Base-by-base conservation (phyloP, 2,329 filamentous ascomycete genomes). In the Penicillium olsonii region DNA sequence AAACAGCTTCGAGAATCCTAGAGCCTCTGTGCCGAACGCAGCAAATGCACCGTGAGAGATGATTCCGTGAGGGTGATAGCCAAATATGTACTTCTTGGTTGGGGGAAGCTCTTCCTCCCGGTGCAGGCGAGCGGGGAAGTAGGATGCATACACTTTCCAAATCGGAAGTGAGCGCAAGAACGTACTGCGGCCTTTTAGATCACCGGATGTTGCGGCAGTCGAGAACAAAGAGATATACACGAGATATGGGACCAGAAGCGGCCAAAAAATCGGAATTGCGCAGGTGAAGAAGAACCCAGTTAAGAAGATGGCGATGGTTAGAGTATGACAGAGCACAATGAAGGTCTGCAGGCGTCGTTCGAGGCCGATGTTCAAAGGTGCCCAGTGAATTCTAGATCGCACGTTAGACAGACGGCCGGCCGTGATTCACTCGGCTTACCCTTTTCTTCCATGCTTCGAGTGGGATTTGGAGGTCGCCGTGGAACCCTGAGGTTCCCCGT, bases 21-120 rank as follows among this genome's bases (percentile, higher is more conserved):
- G 79, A 0, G 90, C 90, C 62, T 96, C 92, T 0, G 92, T 97
- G 4, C 81, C 88, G 65, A 97, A 97, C 5, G 92, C 88, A 5
- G 85, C 89, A 75, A 92, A 96, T 0, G 92, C 92, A n/a, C 92
- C 94, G 62, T 96, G 90, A 5, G 88, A 94, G 64, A 99, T 96
- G 70, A 99, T 97, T 19, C 94, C 92, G 67, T 99, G 94, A 0
- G 94, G 94, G 64, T 97, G 94, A 70, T 97, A 97, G 37, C 92
- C 92, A 63, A 99, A 91, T 55, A 99, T 91, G 74, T 97, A 99
- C 72, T 95, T 96, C 55, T 91, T 81, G 1, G 87, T 90, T 0
- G 90, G 82, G 18, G 88, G 82, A 6, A 99, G 82, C 48, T 87
- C 80, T 57, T 87, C 82, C 4, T 90, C 94, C 57, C 94, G 90